Evolutionary conservation across 202 grass and related monocot species (phyloP).

Genomic region (Carex sylvatica): DNA sequence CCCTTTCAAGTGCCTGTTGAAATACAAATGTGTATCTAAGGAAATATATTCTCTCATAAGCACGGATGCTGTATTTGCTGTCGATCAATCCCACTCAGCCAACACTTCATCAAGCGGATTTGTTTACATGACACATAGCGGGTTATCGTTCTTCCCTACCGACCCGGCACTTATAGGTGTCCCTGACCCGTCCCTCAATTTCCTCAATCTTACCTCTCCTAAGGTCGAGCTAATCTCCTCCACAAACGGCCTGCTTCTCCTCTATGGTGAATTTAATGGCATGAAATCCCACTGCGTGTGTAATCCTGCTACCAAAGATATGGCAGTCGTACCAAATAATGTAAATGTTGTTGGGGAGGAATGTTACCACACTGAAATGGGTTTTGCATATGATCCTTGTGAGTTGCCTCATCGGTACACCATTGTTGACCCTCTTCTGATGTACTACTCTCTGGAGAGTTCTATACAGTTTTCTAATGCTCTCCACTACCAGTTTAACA

Average conservation of each 20-base stretch:
- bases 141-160: conserved; percentile 11
- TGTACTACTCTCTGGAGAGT: too few relatives aligned
- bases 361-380: background rate
- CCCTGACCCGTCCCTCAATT: background rate
- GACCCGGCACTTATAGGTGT: background rate
- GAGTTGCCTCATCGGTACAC: background rate
- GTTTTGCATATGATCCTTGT: conserved; percentile 3
- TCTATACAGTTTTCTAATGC: too few relatives aligned
- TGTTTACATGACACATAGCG: background rate
- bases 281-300: background rate
- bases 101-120: background rate
- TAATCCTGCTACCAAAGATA: conserved; percentile 18
- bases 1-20: background rate
- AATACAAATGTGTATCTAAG: conserved; percentile 15
- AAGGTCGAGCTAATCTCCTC: background rate
- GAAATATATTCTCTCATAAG: background rate
- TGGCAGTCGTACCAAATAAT: background rate
- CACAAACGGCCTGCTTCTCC: background rate
- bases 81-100: background rate
- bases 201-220: background rate
- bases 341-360: background rate
- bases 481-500: background rate
- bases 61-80: background rate
- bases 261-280: background rate
- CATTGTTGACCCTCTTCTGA: background rate